Base-by-base conservation (phyloP, 163 green algal genomes). In the Chloromonas sp. region DNA sequence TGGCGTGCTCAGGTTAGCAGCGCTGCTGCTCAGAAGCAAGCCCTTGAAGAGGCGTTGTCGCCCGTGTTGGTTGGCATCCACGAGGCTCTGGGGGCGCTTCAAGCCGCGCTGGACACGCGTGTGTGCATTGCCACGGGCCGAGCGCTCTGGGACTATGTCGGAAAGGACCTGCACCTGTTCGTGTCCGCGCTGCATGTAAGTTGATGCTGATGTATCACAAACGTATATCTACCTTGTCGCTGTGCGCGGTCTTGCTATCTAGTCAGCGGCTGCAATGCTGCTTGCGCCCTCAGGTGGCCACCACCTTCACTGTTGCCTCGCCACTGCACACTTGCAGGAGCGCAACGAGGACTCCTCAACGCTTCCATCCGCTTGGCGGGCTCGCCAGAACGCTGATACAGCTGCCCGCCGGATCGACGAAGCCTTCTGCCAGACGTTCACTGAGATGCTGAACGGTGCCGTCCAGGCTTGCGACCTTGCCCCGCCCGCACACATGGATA, bases 71-170 rank as follows among this genome's bases (percentile, higher is more conserved):
- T 78, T 58, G 84, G 81, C 1, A 78, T 86, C 58, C 82, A 83
- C 1, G 84, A 87, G 11, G 84, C 87, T 36, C 82, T 90, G 71
- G 60, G 83, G 61, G 84, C 85, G 58, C 83, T 82, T 60, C 86
- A 81, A 11, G 82, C 79, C 2, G 81, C 83, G 13, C 83, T 92
- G 66, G 89, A 92, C 70, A 60, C 87, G 58, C 83, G 88, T 66
- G 88, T 93, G 78, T 93, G 90, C 87, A 84, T 92, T 15, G 90
- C 90, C 0, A 86, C 78, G 2, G 87, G 79, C 58, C 83, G 88
- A 57, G 88, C 88, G 11, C 86, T 93, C 70, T 93, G 90, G 90
- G 90, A 93, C 83, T 89, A 84, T 61, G 80, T 89, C 58, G 90
- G 88, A 58, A 86, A 88, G 81, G 88, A 93, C 77, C 86, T 93